Conservation (phyloP, 2,329 filamentous ascomycete genomes). For the Aspergillus tubingensis region DNA sequence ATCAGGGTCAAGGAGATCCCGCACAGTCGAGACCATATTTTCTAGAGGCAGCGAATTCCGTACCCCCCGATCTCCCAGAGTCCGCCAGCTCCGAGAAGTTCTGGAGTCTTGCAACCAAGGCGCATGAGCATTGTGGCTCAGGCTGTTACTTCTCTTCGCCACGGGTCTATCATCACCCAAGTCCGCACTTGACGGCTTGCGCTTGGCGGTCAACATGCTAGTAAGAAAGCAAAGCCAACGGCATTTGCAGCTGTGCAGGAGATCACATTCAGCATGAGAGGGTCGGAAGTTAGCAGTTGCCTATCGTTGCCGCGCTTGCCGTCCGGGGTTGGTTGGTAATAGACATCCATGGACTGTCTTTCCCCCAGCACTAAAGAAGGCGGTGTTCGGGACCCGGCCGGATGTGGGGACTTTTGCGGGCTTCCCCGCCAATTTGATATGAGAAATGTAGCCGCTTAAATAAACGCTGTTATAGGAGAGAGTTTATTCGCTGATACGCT, state of each 20-base stretch:
- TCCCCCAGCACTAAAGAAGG: constrained; percentile 23
- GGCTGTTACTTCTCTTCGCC: constrained; percentile 27
- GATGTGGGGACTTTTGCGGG: constrained; percentile 24
- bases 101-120: constrained; percentile 36
- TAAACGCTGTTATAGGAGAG: not conserved
- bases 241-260: constrained; percentile 10
- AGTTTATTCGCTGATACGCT: not conserved
- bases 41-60: constrained; percentile 34
- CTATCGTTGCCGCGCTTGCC: not conserved
- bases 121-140: constrained; percentile 32
- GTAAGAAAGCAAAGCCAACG: constrained; percentile 21
- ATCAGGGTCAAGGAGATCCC: constrained; percentile 41
- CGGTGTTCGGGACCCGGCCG: constrained; percentile 28
- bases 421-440: constrained; percentile 21
- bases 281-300: not conserved
- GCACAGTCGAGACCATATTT: constrained; percentile 43
- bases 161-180: constrained; percentile 18
- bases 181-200: constrained; percentile 29
- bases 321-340: constrained; percentile 1
- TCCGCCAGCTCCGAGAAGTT: constrained; percentile 29
- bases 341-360: not conserved
- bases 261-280: constrained; percentile 1
- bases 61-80: constrained; percentile 32
- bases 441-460: not conserved
- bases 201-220: constrained; percentile 29